Percentiles rank a stretch among this genome's conserved stretches.
Evolutionary conservation across 2,329 filamentous ascomycete species (phyloP).

Genomic region (Botrytis paeoniae): DNA sequence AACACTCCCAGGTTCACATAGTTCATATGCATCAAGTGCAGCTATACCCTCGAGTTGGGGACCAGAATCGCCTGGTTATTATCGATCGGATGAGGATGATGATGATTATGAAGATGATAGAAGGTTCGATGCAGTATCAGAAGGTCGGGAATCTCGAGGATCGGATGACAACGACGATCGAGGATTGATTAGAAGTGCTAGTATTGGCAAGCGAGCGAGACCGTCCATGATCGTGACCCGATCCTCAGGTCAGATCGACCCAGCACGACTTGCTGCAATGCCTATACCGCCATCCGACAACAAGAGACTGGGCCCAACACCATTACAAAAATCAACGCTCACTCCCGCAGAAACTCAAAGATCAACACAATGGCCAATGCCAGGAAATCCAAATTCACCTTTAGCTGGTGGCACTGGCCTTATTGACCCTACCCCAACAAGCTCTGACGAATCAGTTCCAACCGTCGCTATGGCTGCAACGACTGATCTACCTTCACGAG

Average conservation of each 20-base stretch:
- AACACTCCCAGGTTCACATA: conserved; percentile 49
- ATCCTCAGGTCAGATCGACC: conserved; percentile 29
- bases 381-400: conserved; percentile 29
- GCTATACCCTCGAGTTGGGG: conserved; percentile 69
- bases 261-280: not conserved
- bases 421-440: conserved; percentile 32
- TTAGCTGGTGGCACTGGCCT: conserved; percentile 34
- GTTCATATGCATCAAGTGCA: conserved; percentile 68
- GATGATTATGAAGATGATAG: conserved; percentile 29
- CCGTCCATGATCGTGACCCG: conserved; percentile 53
- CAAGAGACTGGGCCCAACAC: conserved; percentile 28
- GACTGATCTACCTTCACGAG: conserved; percentile 21
- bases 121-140: conserved; percentile 29
- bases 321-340: conserved; percentile 42
- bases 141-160: conserved; percentile 32
- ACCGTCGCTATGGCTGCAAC: conserved; percentile 25
- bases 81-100: conserved; percentile 39
- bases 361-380: conserved; percentile 29
- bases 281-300: not conserved
- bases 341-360: conserved; percentile 34
- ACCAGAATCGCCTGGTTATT: conserved; percentile 41
- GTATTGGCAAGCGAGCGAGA: conserved; percentile 58
- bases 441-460: conserved; percentile 30
- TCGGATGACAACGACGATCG: conserved; percentile 45
- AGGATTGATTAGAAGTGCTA: conserved; percentile 58